Percentiles rank a stretch among this genome's conserved stretches.
Conservation (phyloP, 2,329 filamentous ascomycete genomes). For the Chlorencoelia australis region DNA sequence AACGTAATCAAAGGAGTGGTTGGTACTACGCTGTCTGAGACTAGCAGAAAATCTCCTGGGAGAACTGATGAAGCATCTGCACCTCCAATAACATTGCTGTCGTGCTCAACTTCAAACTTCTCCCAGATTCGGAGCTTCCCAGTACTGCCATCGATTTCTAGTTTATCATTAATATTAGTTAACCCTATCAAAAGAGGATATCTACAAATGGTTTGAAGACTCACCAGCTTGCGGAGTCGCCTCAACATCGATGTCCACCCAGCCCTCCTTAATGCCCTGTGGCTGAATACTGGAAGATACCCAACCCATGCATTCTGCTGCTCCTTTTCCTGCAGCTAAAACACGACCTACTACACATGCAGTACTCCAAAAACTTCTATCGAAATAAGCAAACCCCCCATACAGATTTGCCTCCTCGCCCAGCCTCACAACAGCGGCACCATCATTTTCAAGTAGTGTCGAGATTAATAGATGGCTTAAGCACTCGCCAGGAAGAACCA, state of each 20-base stretch:
- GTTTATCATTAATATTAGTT: conserved; percentile 6
- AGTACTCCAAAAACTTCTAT: conserved; percentile 61
- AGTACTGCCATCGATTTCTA: conserved; percentile 40
- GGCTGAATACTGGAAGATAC: conserved; percentile 51
- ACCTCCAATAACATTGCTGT: conserved; percentile 50
- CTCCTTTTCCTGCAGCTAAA: conserved; percentile 50
- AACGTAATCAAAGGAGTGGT: conserved; percentile 39
- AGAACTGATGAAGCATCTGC: conserved; percentile 43
- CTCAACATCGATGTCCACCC: conserved; percentile 48
- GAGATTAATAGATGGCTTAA: conserved; percentile 56
- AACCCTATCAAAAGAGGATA: background rate
- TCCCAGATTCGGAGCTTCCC: conserved; percentile 52
- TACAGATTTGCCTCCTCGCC: conserved; percentile 53
- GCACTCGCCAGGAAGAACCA: conserved; percentile 54
- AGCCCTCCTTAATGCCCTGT: conserved; percentile 41
- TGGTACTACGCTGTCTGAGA: conserved; percentile 43
- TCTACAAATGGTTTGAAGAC: no score
- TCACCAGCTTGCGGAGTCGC: conserved; percentile 31
- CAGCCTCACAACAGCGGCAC: conserved; percentile 45
- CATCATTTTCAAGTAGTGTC: conserved; percentile 54
- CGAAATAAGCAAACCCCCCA: conserved; percentile 52
- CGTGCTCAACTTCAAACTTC: conserved; percentile 47
- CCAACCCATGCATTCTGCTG: conserved; percentile 60
- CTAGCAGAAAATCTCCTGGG: conserved; percentile 53
- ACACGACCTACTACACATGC: conserved; percentile 55